phyloP scores from a whole-genome alignment of 1,284 basidiomycete species.

The Mrakiaceae sp. region DNA sequence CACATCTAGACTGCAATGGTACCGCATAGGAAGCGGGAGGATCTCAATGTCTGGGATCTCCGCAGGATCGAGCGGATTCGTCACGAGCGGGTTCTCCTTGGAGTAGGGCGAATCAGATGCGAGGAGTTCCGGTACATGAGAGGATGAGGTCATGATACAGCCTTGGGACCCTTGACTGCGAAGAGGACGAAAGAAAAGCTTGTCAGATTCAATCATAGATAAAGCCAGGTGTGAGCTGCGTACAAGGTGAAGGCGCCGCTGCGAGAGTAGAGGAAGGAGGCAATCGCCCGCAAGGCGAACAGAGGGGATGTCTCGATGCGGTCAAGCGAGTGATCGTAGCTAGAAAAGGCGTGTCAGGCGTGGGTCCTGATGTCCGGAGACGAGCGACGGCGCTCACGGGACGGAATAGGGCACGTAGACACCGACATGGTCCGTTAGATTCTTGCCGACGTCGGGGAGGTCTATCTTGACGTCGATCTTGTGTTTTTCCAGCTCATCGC shows the following conservation, averaged over 20 bases:
- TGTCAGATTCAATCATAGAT: neutral
- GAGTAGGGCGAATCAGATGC: neutral
- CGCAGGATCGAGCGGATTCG: neutral
- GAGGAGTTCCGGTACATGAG: conserved; percentile 8
- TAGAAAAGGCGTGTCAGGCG: neutral
- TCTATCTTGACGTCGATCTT: conserved; percentile 5
- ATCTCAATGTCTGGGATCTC: conserved; percentile 17
- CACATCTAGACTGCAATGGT: conserved; percentile 12
- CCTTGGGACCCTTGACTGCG: conserved; percentile 14
- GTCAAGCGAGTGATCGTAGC: conserved; percentile 9
- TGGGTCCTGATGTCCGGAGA: neutral
- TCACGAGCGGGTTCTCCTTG: conserved; percentile 4
- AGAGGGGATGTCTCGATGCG: conserved; percentile 13
- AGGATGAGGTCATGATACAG: conserved; percentile 10
- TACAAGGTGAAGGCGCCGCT: conserved; percentile 16
- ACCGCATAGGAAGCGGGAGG: conserved; percentile 12
- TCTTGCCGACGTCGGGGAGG: conserved; percentile 14
- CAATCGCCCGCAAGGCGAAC: conserved; percentile 8
- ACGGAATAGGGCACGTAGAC: conserved; percentile 17
- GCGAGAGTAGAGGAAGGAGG: conserved; percentile 5
- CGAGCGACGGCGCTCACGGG: conserved; percentile 4
- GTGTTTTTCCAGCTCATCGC: conserved; percentile 4
- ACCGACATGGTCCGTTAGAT: conserved; percentile 14
- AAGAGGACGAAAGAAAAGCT: too few species aligned
- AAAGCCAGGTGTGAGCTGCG: neutral